Evolutionary conservation across 2,329 filamentous ascomycete genomes (phyloP), one percentile per base, ranked within the genome.

Genomic region (Aspergillus latus): DNA sequence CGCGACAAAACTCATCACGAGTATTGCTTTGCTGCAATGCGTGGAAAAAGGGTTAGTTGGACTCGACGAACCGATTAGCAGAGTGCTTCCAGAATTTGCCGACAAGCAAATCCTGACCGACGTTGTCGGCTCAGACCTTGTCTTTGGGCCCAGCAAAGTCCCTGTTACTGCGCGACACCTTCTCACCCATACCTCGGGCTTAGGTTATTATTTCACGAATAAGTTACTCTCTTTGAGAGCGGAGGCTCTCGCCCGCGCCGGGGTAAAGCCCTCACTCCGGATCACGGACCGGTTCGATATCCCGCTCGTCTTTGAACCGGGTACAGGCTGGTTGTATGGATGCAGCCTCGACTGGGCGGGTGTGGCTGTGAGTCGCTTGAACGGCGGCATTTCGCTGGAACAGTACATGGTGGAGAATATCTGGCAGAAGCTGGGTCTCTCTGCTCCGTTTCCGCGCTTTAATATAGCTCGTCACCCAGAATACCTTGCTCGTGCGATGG

Each of bases 21-120:
- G 77, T 1, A 76, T 86, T 50, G 78, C 82, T 2, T 76, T 76
- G 1, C 63, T 86, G n/a, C 80, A 84, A 56, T 77, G 80, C 45
- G 80, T 85, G 1, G 82, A 85, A 36, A 73, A 78, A 5, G 81
- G 80, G 0, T 66, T 79, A 0, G 62, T 84, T 0, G 65, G 64
- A 1, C 70, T 85, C 0, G 74, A 78, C 7, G 76, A 75, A 2
- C 78, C 83, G 52, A 62, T 84, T 0, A 71, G 74, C 0, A 37
- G 62, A 0, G 48, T 82, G 2, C 68, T 79, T 1, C 83, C 82
- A 0, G 80, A 82, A 32, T 72, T 86, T 0, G 73, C 73, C 0
- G 66, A 66, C 1, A 77, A 81, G 55, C 68, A 78, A 8, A 73
- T 86, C 26, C 61, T 86, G 3, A 76, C 71, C 0, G 78, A 77